Conservation (phyloP, 371 early-diverging fungal species). For the Funneliformis caledonium region DNA sequence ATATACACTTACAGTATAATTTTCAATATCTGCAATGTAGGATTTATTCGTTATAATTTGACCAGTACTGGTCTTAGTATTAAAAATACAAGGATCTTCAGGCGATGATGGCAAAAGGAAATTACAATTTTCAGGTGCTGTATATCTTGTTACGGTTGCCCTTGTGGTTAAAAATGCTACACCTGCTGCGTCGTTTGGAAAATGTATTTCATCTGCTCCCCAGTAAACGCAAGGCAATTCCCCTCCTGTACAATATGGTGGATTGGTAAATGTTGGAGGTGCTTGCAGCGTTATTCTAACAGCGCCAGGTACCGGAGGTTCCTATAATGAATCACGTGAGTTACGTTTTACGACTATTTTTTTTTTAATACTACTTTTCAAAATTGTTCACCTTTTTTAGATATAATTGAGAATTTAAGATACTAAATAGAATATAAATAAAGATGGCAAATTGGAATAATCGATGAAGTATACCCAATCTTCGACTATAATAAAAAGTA, state of each 20-base stretch:
- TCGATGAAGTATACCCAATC: conserved; percentile 28
- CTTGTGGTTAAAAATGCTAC: conserved; percentile 51
- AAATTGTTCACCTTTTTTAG: conserved; percentile 13
- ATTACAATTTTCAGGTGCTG: conserved; percentile 36
- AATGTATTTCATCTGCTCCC: conserved; percentile 37
- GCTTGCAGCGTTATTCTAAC: conserved; percentile 36
- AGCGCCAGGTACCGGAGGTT: conserved; percentile 37
- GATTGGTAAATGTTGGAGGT: neutral
- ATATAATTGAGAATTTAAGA: conserved; percentile 5
- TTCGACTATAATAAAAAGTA: neutral
- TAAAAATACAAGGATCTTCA: conserved; percentile 36
- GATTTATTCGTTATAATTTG: conserved; percentile 9
- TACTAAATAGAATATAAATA: neutral
- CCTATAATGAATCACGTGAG: neutral
- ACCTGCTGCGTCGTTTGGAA: conserved; percentile 44
- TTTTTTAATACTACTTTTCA: neutral
- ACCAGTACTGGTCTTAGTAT: conserved; percentile 36
- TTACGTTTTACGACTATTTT: neutral
- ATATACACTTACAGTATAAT: conserved; percentile 40
- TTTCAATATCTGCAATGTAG: conserved; percentile 48
- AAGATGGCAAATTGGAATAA: conserved; percentile 2
- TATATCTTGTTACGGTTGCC: conserved; percentile 42
- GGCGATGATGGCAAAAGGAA: conserved; percentile 38
- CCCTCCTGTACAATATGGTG: conserved; percentile 23
- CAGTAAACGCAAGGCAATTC: conserved; percentile 20